phyloP scores from a whole-genome alignment of 495 filamentous ascomycete genomes.

The Penicillium canescens region DNA sequence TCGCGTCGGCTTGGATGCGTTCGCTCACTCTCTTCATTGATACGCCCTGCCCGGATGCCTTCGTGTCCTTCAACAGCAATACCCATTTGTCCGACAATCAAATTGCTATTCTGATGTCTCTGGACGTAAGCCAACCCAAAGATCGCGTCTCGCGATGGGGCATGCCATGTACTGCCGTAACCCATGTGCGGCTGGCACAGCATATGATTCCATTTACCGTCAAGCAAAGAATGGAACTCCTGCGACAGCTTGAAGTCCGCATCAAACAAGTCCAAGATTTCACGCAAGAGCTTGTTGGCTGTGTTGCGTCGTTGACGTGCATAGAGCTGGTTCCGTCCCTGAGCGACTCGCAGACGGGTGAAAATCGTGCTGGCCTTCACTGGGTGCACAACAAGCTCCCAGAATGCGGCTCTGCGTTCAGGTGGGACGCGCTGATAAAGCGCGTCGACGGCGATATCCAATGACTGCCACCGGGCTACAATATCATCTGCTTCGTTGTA shows the following conservation, averaged over 20 bases:
- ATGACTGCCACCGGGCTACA: constrained; percentile 61
- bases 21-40: constrained; percentile 52
- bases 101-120: constrained; percentile 26
- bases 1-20: constrained; percentile 59
- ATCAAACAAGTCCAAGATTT: constrained; percentile 59
- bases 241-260: constrained; percentile 62
- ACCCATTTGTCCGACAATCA: constrained; percentile 56
- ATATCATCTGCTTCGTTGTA: constrained; percentile 70
- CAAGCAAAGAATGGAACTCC: constrained; percentile 61
- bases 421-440: constrained; percentile 42
- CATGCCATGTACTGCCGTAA: constrained; percentile 41
- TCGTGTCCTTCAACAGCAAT: constrained; percentile 59
- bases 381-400: constrained; percentile 70
- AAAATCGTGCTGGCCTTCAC: constrained; percentile 61
- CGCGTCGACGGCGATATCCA: constrained; percentile 52
- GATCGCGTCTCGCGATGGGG: constrained; percentile 22
- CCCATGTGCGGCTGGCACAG: constrained; percentile 61
- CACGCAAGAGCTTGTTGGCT: constrained; percentile 60
- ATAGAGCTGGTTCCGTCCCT: constrained; percentile 62
- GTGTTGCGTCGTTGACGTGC: constrained; percentile 64
- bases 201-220: constrained; percentile 75
- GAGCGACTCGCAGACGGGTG: constrained; percentile 60
- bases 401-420: constrained; percentile 52
- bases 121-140: constrained; percentile 24
- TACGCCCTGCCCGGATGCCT: constrained; percentile 41